Conservation (phyloP, 768 basidiomycete species). For the Rhodotorula diobovata region DNA sequence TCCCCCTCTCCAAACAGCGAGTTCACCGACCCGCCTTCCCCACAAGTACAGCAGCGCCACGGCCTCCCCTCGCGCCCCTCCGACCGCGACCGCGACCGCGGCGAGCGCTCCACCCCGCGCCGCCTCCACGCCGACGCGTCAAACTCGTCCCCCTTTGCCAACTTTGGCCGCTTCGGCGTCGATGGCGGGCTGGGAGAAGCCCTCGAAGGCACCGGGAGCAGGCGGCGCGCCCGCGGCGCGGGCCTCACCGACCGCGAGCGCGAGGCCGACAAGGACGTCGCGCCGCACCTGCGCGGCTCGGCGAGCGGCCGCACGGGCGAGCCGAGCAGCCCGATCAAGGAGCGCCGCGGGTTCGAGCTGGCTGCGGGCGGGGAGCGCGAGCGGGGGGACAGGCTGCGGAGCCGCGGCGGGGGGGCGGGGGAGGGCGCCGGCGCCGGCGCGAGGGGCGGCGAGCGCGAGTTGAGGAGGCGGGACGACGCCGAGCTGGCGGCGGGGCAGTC, state of each 20-base stretch:
- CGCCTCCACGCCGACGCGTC: constrained; percentile 7
- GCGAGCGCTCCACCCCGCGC: constrained; percentile 3
- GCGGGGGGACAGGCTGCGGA: not conserved
- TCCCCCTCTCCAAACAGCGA: too few species aligned
- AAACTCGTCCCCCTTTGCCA: constrained; percentile 35
- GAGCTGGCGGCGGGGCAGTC: not conserved
- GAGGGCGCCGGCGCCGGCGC: not conserved
- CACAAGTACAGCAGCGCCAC: constrained; percentile 5
- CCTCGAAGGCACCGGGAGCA: constrained; percentile 8
- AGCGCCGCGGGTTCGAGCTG: not conserved
- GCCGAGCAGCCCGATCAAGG: constrained; percentile 1
- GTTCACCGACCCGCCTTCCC: constrained; percentile 19
- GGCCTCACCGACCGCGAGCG: not conserved
- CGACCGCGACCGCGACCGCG: not conserved
- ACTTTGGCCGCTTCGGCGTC: constrained; percentile 38
- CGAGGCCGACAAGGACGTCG: constrained; percentile 16
- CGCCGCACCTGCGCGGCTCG: constrained; percentile 24
- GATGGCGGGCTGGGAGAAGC: constrained; percentile 25
- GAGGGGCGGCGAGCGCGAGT: not conserved
- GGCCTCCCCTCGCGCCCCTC: constrained; percentile 5
- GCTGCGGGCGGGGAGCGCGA: constrained; percentile 2
- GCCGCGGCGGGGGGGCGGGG: not conserved
- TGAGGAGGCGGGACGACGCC: not conserved
- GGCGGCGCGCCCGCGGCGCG: not conserved
- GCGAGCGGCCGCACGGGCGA: not conserved